Percentiles rank a stretch among this genome's conserved stretches.
Conservation (phyloP, 164 flowering plant species). For the Malania oleifera region DNA sequence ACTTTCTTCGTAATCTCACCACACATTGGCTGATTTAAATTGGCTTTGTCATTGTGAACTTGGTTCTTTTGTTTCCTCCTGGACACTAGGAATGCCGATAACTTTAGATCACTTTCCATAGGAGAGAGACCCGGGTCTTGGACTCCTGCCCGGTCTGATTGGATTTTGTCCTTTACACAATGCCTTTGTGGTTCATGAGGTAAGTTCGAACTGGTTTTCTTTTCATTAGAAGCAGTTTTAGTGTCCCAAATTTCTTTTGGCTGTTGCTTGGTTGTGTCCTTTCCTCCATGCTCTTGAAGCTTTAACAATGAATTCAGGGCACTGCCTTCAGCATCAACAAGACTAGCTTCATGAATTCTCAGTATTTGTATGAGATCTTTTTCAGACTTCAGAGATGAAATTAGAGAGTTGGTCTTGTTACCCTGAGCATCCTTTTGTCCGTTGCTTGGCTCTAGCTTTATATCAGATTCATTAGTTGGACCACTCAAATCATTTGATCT, state of each 20-base stretch:
- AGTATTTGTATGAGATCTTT: neutral
- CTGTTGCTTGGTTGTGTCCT: neutral
- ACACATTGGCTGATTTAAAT: neutral
- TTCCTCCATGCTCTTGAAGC: neutral
- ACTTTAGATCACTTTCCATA: neutral
- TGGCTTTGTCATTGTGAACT: no score
- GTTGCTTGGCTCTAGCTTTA: neutral
- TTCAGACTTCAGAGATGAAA: neutral
- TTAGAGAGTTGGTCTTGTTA: neutral
- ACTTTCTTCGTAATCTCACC: neutral
- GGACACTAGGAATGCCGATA: neutral
- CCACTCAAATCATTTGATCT: neutral
- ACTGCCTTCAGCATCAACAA: neutral
- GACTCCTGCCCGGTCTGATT: neutral
- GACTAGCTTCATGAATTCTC: neutral
- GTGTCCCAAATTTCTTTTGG: neutral
- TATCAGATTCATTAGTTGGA: neutral
- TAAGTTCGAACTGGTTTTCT: neutral
- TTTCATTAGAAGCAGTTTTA: neutral
- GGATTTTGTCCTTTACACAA: neutral
- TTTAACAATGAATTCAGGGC: neutral
- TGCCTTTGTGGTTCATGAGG: neutral
- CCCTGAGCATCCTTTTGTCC: neutral
- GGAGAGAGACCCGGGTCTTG: no score
- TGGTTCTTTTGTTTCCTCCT: neutral